phyloP scores from a whole-genome alignment of 305 asterid genomes.

The Plantago coronopus region DNA sequence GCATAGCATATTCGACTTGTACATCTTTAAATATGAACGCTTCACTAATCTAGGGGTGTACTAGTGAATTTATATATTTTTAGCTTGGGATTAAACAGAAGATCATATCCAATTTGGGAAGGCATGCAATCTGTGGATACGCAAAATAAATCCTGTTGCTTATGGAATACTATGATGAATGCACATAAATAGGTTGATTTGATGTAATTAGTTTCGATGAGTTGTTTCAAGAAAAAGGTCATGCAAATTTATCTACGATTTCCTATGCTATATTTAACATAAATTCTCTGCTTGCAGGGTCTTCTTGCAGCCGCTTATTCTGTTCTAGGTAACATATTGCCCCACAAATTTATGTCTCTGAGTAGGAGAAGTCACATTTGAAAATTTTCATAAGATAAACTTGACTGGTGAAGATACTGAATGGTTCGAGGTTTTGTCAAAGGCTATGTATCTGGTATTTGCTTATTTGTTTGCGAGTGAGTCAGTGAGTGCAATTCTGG shows the following conservation, averaged over 20 bases:
- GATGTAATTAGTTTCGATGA: conserved; percentile 3
- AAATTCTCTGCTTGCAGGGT: conserved; percentile 47
- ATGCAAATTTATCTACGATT: conserved; percentile 12
- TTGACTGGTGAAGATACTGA: neutral
- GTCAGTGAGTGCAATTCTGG: neutral
- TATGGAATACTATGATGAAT: conserved; percentile 8
- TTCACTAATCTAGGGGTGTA: neutral
- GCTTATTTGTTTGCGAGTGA: neutral
- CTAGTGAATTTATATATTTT: too few species aligned
- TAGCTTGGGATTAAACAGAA: neutral
- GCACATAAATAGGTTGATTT: conserved; percentile 1
- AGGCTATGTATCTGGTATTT: neutral
- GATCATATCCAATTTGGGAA: neutral
- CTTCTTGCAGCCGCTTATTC: conserved; percentile 56
- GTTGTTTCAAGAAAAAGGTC: neutral
- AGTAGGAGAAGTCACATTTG: neutral
- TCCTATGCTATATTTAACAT: conserved; percentile 10
- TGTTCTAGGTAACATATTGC: conserved; percentile 45
- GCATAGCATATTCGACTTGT: neutral
- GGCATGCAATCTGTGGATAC: neutral
- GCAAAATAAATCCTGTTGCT: neutral
- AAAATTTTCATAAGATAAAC: neutral
- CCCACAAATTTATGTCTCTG: conserved; percentile 16
- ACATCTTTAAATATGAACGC: neutral
- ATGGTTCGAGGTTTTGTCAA: neutral